A percentile compares a stretch with the other conserved stretches of the same genome.
These are phyloP conservation scores for Cercophora newfieldiana DNA, from an alignment of 495 filamentous ascomycete genomes.

Conservation along the genomic window DNA sequence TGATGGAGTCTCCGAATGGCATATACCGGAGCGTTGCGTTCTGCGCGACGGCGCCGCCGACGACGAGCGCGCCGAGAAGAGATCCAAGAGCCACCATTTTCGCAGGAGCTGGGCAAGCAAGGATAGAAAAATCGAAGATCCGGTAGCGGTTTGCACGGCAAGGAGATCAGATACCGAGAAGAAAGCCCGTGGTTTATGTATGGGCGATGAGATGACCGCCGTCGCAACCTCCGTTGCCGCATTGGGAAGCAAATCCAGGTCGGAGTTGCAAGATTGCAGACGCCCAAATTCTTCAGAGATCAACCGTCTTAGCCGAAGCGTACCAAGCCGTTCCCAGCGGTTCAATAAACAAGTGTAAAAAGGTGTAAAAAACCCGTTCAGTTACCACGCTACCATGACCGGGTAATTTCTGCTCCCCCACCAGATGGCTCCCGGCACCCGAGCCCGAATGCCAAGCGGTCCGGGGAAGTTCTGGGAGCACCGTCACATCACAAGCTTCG, in stretches of 20 bases:
- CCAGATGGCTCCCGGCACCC: not conserved
- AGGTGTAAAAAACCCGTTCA: not conserved
- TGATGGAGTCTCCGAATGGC: constrained; percentile 55
- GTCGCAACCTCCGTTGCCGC: not conserved
- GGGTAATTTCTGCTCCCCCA: not conserved
- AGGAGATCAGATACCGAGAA: no score
- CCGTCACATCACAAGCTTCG: no score
- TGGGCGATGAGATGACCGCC: no score
- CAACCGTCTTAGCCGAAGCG: constrained; percentile 3
- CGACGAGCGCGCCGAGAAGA: constrained; percentile 2
- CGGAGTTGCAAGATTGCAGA: not conserved
- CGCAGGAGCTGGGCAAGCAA: not conserved
- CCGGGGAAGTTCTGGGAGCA: no score
- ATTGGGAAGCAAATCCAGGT: not conserved
- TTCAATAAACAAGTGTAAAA: constrained; percentile 10
- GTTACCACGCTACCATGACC: not conserved
- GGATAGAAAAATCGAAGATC: not conserved
- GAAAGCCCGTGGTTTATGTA: not conserved
- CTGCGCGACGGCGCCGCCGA: constrained; percentile 23
- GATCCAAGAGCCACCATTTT: not conserved
- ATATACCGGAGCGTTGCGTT: constrained; percentile 42
- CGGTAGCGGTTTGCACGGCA: no score
- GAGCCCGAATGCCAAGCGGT: no score
- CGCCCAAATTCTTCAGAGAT: not conserved
- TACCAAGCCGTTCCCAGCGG: not conserved